Evolutionary conservation across 1,139 yeast genomes (phyloP).

Genomic region (Debaryomycetaceae sp.): DNA sequence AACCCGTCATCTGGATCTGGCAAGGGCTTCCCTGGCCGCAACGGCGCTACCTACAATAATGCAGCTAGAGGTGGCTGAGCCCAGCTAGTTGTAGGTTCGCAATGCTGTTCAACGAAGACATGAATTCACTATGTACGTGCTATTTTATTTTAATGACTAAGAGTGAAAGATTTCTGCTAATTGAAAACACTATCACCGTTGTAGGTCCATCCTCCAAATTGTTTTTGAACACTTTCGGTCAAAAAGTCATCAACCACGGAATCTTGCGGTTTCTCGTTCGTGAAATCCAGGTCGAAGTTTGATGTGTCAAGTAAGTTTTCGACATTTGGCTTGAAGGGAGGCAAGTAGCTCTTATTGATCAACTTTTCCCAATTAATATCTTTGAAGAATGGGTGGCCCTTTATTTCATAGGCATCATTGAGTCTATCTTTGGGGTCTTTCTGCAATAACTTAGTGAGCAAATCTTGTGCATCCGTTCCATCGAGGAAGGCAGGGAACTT

Average conservation of each 20-base stretch:
- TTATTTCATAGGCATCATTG: constrained; percentile 82
- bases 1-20: constrained; percentile 20
- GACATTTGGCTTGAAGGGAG: constrained; percentile 94
- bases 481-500: constrained; percentile 88
- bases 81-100: neutral
- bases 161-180: neutral
- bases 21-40: constrained; percentile 38
- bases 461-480: constrained; percentile 75
- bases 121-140: neutral
- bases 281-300: constrained; percentile 89
- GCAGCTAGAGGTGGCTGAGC: constrained; percentile 30
- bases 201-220: constrained; percentile 98
- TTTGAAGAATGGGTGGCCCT: constrained; percentile 79
- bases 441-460: constrained; percentile 69
- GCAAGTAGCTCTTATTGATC: constrained; percentile 82
- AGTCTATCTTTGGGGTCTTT: constrained; percentile 83
- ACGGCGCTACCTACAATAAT: constrained; percentile 37
- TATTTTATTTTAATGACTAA: neutral
- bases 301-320: constrained; percentile 84
- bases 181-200: constrained; percentile 52
- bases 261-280: constrained; percentile 90
- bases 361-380: constrained; percentile 90
- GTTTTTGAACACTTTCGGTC: constrained; percentile 89
- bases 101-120: neutral
- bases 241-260: constrained; percentile 90